A percentile compares a stretch with the other conserved stretches of the same genome.
phyloP scores from a whole-genome alignment of 345 rosid genomes.

The Populus ilicifolia region DNA sequence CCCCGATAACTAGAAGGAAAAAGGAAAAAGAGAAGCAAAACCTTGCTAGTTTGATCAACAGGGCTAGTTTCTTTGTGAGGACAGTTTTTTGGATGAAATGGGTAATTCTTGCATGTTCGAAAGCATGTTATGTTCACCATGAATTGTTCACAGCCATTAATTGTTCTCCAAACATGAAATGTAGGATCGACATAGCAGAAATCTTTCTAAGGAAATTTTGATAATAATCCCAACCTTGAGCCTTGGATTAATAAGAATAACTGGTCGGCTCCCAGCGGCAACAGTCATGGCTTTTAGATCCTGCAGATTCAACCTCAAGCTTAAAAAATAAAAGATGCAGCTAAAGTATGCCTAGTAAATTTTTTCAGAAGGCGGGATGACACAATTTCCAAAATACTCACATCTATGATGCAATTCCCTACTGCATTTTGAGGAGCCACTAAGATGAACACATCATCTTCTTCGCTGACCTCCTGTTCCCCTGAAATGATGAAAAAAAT shows the following conservation, averaged over 20 bases:
- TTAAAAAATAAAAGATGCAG: slow-evolving; percentile 8
- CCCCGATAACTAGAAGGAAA: not conserved
- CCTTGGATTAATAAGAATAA: slow-evolving; percentile 77
- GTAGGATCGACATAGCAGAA: not conserved
- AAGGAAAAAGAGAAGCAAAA: not conserved
- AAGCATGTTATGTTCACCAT: not conserved
- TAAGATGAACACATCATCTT: slow-evolving; percentile 84
- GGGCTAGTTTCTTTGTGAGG: too few relatives aligned
- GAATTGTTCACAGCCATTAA: not conserved
- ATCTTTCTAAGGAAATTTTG: not conserved
- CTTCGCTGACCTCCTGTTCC: slow-evolving; percentile 72
- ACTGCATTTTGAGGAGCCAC: slow-evolving; percentile 97
- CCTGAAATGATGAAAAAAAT: slow-evolving; percentile 39
- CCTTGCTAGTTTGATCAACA: too few relatives aligned
- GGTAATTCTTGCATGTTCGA: not conserved
- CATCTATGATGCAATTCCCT: slow-evolving; percentile 90
- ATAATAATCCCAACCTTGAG: slow-evolving; percentile 54
- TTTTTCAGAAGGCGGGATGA: not conserved
- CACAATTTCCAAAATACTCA: slow-evolving; percentile 35
- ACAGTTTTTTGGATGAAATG: too few relatives aligned
- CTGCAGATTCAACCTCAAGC: slow-evolving; percentile 33
- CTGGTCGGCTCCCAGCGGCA: slow-evolving; percentile 86
- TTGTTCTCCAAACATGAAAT: not conserved
- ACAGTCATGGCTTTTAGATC: slow-evolving; percentile 89
- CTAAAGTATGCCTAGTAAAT: not conserved